Conservation (phyloP, 768 basidiomycete species). For the Coprinopsis cinerea region DNA sequence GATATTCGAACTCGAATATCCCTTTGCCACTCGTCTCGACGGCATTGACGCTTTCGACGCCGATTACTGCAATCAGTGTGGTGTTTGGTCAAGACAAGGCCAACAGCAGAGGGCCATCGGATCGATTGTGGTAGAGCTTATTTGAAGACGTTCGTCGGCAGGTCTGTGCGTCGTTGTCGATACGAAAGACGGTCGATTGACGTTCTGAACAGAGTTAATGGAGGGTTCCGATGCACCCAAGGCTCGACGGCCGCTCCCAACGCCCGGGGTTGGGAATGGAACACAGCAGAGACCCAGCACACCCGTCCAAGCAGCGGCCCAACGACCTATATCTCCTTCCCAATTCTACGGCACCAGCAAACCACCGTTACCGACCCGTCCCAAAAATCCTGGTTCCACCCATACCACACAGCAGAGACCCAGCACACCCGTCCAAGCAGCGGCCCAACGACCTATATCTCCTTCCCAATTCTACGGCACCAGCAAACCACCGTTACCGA, state of each 20-base stretch:
- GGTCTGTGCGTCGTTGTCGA: neutral
- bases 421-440: too few species aligned
- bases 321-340: conserved; percentile 24
- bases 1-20: too few species aligned
- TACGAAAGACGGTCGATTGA: neutral
- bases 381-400: conserved; percentile 35
- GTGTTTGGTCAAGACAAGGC: too few species aligned
- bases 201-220: conserved; percentile 25
- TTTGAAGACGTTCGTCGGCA: neutral
- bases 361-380: conserved; percentile 34
- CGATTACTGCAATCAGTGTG: too few species aligned
- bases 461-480: conserved; percentile 34
- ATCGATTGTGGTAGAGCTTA: neutral
- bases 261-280: conserved; percentile 28
- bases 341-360: conserved; percentile 35
- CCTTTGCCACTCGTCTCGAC: too few species aligned
- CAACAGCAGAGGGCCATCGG: too few species aligned
- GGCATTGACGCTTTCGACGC: too few species aligned
- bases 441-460: conserved; percentile 22
- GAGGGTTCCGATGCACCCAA: conserved; percentile 42
- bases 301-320: conserved; percentile 25
- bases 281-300: conserved; percentile 36
- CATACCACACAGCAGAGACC: too few species aligned
- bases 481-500: conserved; percentile 32
- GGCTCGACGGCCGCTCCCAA: conserved; percentile 41